A percentile compares a stretch with the other conserved stretches of the same genome.
Conservation (phyloP, 2,329 filamentous ascomycete genomes). For the Aquanectria penicillioides region DNA sequence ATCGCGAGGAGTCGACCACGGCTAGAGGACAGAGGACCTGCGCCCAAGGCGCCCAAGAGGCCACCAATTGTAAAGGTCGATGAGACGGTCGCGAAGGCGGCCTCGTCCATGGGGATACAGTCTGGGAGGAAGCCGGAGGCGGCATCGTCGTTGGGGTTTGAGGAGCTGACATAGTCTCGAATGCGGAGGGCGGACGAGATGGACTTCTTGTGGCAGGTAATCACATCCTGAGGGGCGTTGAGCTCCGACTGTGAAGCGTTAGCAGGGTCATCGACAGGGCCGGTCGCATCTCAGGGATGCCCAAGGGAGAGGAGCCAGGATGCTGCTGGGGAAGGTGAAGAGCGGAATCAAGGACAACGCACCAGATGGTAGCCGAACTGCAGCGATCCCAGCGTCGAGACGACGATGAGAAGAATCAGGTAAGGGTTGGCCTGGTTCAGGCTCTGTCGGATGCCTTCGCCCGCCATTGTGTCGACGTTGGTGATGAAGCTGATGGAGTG, state of each 20-base stretch:
- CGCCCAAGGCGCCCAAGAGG: conserved; percentile 80
- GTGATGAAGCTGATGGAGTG: conserved; percentile 3
- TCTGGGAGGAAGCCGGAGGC: conserved; percentile 62
- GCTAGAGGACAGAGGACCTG: conserved; percentile 81
- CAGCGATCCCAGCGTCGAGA: conserved; percentile 85
- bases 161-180: conserved; percentile 42
- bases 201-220: conserved; percentile 78
- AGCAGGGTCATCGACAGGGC: conserved; percentile 13
- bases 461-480: conserved; percentile 43
- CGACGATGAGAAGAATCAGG: conserved; percentile 78
- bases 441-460: conserved; percentile 39
- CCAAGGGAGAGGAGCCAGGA: conserved; percentile 4
- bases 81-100: conserved; percentile 85
- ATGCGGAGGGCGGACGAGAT: conserved; percentile 46
- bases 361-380: conserved; percentile 96
- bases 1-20: conserved; percentile 82
- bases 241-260: conserved; percentile 74
- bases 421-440: conserved; percentile 73
- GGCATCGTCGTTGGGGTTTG: conserved; percentile 33
- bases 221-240: conserved; percentile 93
- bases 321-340: not conserved
- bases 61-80: conserved; percentile 94
- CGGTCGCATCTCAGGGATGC: not conserved
- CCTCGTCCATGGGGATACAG: conserved; percentile 89
- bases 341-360: conserved; percentile 42